Evolutionary conservation across 495 filamentous ascomycete species (phyloP), one percentile per base, ranked within the genome.

Genomic region (Penicillium verhagenii): DNA sequence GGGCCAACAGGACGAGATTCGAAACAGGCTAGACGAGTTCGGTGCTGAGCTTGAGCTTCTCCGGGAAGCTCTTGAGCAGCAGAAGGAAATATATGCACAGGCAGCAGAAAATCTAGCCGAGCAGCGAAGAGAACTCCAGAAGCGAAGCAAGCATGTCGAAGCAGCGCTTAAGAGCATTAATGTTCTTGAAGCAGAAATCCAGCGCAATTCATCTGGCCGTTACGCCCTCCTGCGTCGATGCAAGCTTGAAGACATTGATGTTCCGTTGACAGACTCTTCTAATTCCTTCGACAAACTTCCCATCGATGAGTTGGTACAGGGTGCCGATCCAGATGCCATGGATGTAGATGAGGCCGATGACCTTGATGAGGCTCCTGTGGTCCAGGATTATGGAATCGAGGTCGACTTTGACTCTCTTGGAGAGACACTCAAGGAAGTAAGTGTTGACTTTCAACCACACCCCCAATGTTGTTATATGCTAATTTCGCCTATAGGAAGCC

Each of bases 361-460:
- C 13, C 62, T 68, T 25, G 68, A 63, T 18, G 72, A 73, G 47
- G 59, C 65, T 6, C 73, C 79, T 21, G 76, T 78, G 2, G 81
- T 88, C 14, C 84, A 93, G 60, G 90, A 96, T 68, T 94, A 96
- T 65, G 95, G 95, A 48, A 96, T 99, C 54, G 88, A 94, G 55
- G 79, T 95, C 49, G 85, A 96, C 69, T 99, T 95, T 73, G 85
- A 90, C 47, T 82, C 84, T 46, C 82, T 99, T 3, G 90, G 91
- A 56, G 90, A 92, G 21, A 90, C 95, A 16, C 77, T 96, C 11
- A 90, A 88, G 71, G 83, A 87, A 64, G 89, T 89, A 72, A 65
- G 84, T 72, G 2, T 18, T 18, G 24, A 1, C 26, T 38, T 4
- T 13, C 28, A 52, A 7, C 9, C 10, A 9, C 9, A n/a, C n/a